These are phyloP conservation scores for Naganishia onofrii DNA, from an alignment of 768 basidiomycete species.

Conservation along the genomic window DNA sequence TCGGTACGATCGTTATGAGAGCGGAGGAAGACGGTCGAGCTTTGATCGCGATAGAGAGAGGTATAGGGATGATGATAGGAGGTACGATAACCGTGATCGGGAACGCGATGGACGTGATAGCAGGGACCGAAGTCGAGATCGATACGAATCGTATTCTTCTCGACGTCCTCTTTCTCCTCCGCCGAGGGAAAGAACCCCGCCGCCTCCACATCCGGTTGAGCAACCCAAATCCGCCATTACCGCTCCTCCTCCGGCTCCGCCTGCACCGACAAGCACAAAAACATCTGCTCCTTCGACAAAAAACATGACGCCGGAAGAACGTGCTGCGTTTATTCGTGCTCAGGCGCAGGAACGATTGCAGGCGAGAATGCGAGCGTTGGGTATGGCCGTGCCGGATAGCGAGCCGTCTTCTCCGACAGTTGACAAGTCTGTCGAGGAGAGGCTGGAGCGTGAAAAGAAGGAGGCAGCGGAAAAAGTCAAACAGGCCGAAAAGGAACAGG, in stretches of 20 bases:
- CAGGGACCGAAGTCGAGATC: slow-evolving; percentile 39
- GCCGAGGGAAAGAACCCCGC: slow-evolving; percentile 54
- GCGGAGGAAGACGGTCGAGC: slow-evolving; percentile 28
- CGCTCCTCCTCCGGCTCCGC: slow-evolving; percentile 57
- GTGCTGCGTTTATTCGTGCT: slow-evolving; percentile 69
- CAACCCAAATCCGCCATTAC: slow-evolving; percentile 30
- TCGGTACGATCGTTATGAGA: slow-evolving; percentile 57
- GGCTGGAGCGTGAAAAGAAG: slow-evolving; percentile 77
- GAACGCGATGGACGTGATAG: slow-evolving; percentile 55
- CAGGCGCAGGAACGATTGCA: slow-evolving; percentile 79
- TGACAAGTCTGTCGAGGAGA: slow-evolving; percentile 78
- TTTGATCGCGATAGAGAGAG: slow-evolving; percentile 41
- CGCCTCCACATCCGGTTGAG: slow-evolving; percentile 53
- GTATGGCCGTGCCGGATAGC: slow-evolving; percentile 57
- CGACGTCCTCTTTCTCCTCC: slow-evolving; percentile 44
- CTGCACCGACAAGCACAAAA: slow-evolving; percentile 57
- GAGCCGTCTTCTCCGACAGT: slow-evolving; percentile 50
- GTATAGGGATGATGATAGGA: slow-evolving; percentile 57
- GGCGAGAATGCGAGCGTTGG: slow-evolving; percentile 79
- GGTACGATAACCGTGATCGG: slow-evolving; percentile 53
- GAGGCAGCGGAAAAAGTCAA: slow-evolving; percentile 84
- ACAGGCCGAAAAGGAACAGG: slow-evolving; percentile 74
- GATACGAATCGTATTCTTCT: slow-evolving; percentile 47
- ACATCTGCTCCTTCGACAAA: slow-evolving; percentile 58
- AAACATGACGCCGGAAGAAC: slow-evolving; percentile 80